phyloP scores from a whole-genome alignment of 176 grass and related monocot genomes.

The Rhynchospora pubera region DNA sequence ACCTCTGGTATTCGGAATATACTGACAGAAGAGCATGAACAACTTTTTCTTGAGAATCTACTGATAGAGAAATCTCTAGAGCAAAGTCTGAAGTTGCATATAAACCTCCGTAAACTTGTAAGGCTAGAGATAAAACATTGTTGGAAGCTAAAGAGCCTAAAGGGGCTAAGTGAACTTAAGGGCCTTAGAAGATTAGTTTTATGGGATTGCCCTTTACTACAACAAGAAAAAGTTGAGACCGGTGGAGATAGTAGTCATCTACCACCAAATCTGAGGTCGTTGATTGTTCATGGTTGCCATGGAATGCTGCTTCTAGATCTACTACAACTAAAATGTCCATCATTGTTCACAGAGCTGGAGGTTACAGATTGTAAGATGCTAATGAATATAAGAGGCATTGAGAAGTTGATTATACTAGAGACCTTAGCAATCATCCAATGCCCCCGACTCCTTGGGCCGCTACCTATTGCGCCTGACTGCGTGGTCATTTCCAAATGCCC shows the following conservation, averaged over 20 bases:
- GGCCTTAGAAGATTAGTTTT: too few species aligned
- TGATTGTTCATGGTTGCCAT: too few species aligned
- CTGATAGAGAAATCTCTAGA: background rate
- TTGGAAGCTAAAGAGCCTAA: too few species aligned
- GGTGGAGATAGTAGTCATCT: too few species aligned
- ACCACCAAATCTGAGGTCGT: too few species aligned
- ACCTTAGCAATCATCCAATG: slow-evolving; percentile 23
- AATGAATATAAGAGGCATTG: background rate
- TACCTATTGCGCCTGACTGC: background rate
- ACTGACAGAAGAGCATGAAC: background rate
- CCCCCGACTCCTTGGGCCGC: background rate
- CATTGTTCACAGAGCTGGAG: slow-evolving; percentile 11
- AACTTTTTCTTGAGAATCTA: slow-evolving; percentile 10
- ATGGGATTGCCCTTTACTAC: too few species aligned
- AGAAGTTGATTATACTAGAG: background rate
- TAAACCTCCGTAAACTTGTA: background rate
- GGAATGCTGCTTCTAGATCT: too few species aligned
- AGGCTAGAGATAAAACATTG: too few species aligned
- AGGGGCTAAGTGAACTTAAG: too few species aligned
- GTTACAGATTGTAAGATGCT: slow-evolving; percentile 20
- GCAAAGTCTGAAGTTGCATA: background rate
- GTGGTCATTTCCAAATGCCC: slow-evolving; percentile 24
- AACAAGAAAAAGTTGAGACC: too few species aligned
- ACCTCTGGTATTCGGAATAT: slow-evolving; percentile 12
- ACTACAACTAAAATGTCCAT: too few species aligned